Base-by-base conservation (phyloP, 1,284 basidiomycete species). In the Sutorius eximius region DNA sequence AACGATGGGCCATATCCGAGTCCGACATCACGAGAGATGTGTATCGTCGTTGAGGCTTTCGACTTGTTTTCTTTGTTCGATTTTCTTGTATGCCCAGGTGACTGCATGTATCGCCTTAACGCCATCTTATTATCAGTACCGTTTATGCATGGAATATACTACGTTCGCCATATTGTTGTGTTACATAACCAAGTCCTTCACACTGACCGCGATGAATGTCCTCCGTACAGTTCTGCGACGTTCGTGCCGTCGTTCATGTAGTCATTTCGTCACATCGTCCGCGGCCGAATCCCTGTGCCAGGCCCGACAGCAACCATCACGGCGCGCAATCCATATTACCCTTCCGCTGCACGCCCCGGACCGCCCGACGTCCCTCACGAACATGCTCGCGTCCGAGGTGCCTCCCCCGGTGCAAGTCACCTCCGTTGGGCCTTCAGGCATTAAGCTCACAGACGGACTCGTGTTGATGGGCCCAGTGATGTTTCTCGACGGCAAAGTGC, bases 401-500 rank as follows among this genome's bases (percentile, higher is more conserved):
- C 82, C 85, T 42, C 87, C 85, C 0, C 75, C 89, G 0, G 85
- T 91, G 1, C 86, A 88, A 69, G 86, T 91, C 51, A 77, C 77
- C 55, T 82, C 82, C 1, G 80, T 89, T 50, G 78, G 81, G 1
- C 66, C 74, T 0, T 69, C 75, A 1, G 89, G 87, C 20, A 86
- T 91, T 37, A 78, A 81, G 50, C 81, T 92, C 3, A 75, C 74
- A 22, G 89, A 91, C 64, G 93, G 94, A 1, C 80, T 96, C 24
- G 72, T 93, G 13, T 70, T 97, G 1, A 83, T 86, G 0, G 86
- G 86, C 0, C 82, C 94, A 0, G 87, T 87, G 58, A 80, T 98
- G 15, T 89, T 99, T 59, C 71, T 96, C 5, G 90, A 94, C 61
- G 93, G 92, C 6, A 82, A 89, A 48, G 91, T 93, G 0, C 89